Base-by-base conservation (phyloP, 441 rosid genomes). In the Arabidopsis hybrid region DNA sequence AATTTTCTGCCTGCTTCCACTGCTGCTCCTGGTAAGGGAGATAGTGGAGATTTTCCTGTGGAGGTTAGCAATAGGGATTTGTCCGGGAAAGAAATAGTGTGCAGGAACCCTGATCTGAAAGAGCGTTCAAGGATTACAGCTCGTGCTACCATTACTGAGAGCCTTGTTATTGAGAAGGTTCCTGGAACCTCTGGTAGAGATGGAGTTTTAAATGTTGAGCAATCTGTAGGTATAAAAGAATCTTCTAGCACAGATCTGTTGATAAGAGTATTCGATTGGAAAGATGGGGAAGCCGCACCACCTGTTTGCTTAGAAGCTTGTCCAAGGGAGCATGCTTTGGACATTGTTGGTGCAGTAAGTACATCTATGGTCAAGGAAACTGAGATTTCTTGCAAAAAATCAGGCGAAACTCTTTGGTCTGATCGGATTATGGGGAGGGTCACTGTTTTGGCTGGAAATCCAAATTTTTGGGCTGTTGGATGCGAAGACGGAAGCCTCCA, bases 391-490 rank as follows among this genome's bases (percentile, higher is more conserved):
- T 95, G 97, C 84, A 87, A 85, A 42, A 84, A 74, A 79, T 95
- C 90, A 67, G 82, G 83, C 65, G 84, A 88, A 76, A 86, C 79
- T 71, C 92, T 95, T 76, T 95, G 98, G 98, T 86, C 92, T 53
- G 98, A 95, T 72, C 84, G 97, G 79, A 85, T 95, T 57, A 77
- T 92, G 2, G 98, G 98, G 62, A 89, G 85, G 73, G 96, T 89
- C 65, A 90, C 97, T 12, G 98, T 93, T 79, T 83, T 95, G 75
- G 97, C 97, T 16, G 99, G 99, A 67, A 92, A 92, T 87, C 90
- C 91, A 43, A 92, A 95, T 75, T 89, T 95, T 72, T 95, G 98
- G 99, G 99, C 97, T 34, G 96, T 93, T 65, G 99, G 99, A 35
- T 90, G 96, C 67, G 98, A 95, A 80, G 97, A 93, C 80, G 99